Evolutionary conservation across 202 grass and related monocot species (phyloP).

Genomic region (Hordeum pubiflorum): DNA sequence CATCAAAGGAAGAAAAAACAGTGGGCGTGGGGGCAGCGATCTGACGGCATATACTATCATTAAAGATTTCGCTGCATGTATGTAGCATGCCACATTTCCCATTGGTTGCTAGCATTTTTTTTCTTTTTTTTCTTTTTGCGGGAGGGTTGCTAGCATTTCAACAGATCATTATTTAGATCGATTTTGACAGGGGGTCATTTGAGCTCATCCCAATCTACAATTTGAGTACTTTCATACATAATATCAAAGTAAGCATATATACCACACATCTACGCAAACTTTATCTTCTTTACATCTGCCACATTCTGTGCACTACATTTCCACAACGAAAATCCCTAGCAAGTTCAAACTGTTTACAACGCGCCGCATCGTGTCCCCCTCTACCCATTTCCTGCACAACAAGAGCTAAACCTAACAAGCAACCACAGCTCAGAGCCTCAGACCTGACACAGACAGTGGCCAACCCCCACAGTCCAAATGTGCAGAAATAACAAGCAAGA

Average conservation of each 20-base stretch:
- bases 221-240: not conserved
- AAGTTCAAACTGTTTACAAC: not conserved
- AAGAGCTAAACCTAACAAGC: not conserved
- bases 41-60: not conserved
- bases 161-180: not conserved
- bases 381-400: not conserved
- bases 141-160: not conserved
- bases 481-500: not conserved
- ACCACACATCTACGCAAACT: not conserved
- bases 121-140: too few relatives aligned
- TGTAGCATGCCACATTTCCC: not conserved
- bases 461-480: not conserved
- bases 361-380: not conserved
- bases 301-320: not conserved
- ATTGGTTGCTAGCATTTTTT: not conserved
- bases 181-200: not conserved
- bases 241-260: not conserved
- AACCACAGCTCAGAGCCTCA: not conserved
- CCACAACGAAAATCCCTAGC: not conserved
- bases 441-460: not conserved
- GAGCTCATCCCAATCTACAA: not conserved
- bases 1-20: not conserved
- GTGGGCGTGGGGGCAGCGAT: not conserved
- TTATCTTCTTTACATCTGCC: not conserved
- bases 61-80: not conserved